Base-by-base conservation (phyloP, 2,329 filamentous ascomycete species). In the Penicillium olsonii region DNA sequence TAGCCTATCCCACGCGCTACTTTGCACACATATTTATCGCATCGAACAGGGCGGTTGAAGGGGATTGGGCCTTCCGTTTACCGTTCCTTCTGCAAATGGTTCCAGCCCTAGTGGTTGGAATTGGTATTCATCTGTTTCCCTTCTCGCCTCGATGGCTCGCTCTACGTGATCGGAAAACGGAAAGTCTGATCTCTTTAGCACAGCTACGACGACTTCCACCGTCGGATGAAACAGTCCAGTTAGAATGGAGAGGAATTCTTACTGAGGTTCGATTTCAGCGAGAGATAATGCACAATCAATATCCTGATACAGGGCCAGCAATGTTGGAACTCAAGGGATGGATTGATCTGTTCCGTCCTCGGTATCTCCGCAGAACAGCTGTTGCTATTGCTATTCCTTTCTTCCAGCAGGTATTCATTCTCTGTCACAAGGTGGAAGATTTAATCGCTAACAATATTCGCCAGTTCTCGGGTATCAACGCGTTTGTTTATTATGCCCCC, bases 121-220 rank as follows among this genome's bases (percentile, higher is more conserved):
- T 78, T 11, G 87, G 87, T 24, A 89, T 90, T 78, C 45, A 54
- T 7, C 65, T 86, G 5, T 87, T 87, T 84, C 87, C 87, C 0
- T 89, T 87, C 67, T 85, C 80, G 0, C 87, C 87, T 0, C 78
- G 87, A 54, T 89, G 85, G 85, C 77, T 90, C 0, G 70, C 29
- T 14, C 10, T 33, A 22, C 37, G 18, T 47, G 43, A 47, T 18
- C 82, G 85, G 22, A 85, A 89, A 63, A 75, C 75, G 0, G 86
- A 90, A 64, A 85, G 84, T 0, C 79, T 80, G 10, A 64, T 65
- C 9, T 81, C 84, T 2, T 75, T 90, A 1, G 80, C 85, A 0
- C 72, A 63, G 38, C 80, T 90, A 2, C 82, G 87, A 12, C 78
- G 75, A 9, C 77, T 89, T 0, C 68, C 81, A 0, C 63, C 73